Evolutionary conservation across 768 basidiomycete species (phyloP).

Genomic region (Xerocomus spinulosus): DNA sequence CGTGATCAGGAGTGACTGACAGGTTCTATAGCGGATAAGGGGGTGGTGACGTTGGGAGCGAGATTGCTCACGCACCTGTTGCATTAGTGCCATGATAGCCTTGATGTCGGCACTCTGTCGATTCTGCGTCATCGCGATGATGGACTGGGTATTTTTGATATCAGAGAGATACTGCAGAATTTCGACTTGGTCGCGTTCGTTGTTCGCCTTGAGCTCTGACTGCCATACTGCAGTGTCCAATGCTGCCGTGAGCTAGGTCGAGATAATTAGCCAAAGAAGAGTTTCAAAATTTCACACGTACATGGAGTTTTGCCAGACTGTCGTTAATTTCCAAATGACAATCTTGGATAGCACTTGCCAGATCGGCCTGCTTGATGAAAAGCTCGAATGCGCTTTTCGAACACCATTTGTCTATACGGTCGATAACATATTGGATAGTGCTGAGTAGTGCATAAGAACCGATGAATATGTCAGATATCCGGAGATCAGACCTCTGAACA

Average conservation of each 20-base stretch:
- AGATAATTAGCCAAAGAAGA: conserved; percentile 5
- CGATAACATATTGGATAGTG: conserved; percentile 33
- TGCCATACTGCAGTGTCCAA: conserved; percentile 49
- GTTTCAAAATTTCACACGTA: conserved; percentile 16
- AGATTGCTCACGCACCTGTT: conserved; percentile 33
- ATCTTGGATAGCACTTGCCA: conserved; percentile 40
- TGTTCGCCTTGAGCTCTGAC: conserved; percentile 35
- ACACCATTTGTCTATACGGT: conserved; percentile 43
- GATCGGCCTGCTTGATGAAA: conserved; percentile 43
- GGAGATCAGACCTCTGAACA: conserved; percentile 28
- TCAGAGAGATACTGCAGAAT: conserved; percentile 41
- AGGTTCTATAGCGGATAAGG: conserved; percentile 23
- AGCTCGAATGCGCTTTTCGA: conserved; percentile 36
- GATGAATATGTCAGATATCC: not conserved
- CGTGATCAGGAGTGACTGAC: conserved; percentile 7
- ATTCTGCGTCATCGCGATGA: conserved; percentile 31
- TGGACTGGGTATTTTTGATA: conserved; percentile 38
- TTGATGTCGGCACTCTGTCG: conserved; percentile 35
- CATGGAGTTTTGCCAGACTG: conserved; percentile 46
- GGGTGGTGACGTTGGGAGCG: not conserved
- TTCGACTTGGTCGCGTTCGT: conserved; percentile 40
- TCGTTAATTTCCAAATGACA: conserved; percentile 45
- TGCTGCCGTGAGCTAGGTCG: conserved; percentile 40
- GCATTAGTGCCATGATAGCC: conserved; percentile 47
- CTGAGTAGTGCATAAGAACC: conserved; percentile 18